Evolutionary conservation across 169 alveolate genomes (phyloP).

Genomic region (Perkinsus chesapeaki): DNA sequence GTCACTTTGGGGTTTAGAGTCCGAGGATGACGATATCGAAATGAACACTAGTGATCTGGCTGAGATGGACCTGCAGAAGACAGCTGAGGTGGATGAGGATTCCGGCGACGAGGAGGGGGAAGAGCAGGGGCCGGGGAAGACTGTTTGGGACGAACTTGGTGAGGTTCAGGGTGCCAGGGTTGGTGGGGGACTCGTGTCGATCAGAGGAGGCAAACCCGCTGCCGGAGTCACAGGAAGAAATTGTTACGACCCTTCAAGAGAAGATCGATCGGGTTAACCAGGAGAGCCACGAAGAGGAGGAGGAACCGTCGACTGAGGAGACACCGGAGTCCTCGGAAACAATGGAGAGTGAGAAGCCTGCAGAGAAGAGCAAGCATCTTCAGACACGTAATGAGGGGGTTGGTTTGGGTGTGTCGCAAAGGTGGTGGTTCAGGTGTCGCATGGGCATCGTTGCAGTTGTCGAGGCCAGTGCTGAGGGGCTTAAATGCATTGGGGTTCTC

Average conservation of each 20-base stretch:
- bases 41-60: background rate
- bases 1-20: background rate
- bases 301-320: background rate
- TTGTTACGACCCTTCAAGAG: background rate
- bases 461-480: slow-evolving; percentile 40
- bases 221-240: background rate
- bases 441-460: background rate
- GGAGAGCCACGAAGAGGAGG: background rate
- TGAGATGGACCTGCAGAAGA: background rate
- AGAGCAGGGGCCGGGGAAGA: background rate
- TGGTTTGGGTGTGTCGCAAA: background rate
- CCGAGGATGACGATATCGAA: background rate
- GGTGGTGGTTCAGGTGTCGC: background rate
- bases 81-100: background rate
- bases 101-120: background rate
- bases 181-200: background rate
- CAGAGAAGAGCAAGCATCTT: background rate
- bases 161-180: background rate
- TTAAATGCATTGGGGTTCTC: slow-evolving; percentile 53
- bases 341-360: background rate
- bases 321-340: background rate
- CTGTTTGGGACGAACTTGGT: background rate
- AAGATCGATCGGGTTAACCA: background rate
- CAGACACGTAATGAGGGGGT: background rate
- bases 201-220: background rate